Conservation (phyloP, 2,329 filamentous ascomycete species). For the Pezicula rhizophila region DNA sequence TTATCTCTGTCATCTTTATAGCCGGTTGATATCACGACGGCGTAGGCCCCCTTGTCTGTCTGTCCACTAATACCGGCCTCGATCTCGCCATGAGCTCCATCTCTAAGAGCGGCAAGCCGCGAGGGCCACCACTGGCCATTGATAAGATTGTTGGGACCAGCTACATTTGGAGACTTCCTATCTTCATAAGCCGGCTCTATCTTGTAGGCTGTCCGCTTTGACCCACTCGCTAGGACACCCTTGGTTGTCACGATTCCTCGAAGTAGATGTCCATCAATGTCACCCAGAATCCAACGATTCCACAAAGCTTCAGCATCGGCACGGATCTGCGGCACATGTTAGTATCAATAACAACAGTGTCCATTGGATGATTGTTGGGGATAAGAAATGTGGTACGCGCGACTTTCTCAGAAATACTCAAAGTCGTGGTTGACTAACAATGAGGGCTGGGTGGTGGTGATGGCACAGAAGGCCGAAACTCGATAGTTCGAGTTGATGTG, state of each 20-base stretch:
- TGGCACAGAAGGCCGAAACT: too few species aligned
- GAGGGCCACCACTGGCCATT: constrained; percentile 46
- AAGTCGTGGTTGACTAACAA: too few species aligned
- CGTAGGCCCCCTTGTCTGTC: constrained; percentile 39
- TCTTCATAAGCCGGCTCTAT: constrained; percentile 5
- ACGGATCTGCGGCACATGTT: constrained; percentile 21
- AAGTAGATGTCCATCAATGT: constrained; percentile 39
- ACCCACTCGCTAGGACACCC: constrained; percentile 9
- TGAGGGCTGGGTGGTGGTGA: too few species aligned
- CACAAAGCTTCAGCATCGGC: constrained; percentile 41
- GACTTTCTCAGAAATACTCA: too few species aligned
- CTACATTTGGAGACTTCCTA: constrained; percentile 12
- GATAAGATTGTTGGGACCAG: constrained; percentile 25
- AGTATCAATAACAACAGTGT: too few species aligned
- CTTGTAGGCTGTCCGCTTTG: constrained; percentile 7
- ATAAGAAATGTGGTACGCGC: too few species aligned
- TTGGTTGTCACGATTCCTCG: constrained; percentile 22
- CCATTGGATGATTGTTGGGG: too few species aligned
- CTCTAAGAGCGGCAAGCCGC: constrained; percentile 41
- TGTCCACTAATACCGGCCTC: constrained; percentile 46
- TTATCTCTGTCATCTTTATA: constrained; percentile 43
- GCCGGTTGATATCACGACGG: constrained; percentile 42
- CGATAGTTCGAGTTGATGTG: too few species aligned
- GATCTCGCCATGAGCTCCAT: constrained; percentile 43
- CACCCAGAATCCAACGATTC: constrained; percentile 34